Base-by-base conservation (phyloP, 106 monocot species). In the Triglochin maritima region DNA sequence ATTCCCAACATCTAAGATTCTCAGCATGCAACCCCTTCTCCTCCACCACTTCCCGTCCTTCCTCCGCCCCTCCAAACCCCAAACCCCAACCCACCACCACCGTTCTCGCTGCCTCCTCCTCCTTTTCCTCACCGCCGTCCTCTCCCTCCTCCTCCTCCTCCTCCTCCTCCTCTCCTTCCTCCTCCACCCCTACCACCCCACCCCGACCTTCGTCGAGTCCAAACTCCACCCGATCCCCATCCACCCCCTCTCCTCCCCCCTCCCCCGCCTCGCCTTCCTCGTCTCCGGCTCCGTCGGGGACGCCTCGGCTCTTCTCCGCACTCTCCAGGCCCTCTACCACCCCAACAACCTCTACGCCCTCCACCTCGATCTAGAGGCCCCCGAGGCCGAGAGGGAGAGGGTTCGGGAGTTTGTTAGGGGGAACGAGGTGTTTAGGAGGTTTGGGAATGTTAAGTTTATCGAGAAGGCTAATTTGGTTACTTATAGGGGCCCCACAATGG, bases 401-500 rank as follows among this genome's bases (percentile, higher is more conserved):
- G 69, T 85, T n/a, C 57, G 57, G 54, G 60, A 70, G 3, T 85
- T 57, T 58, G 69, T 92, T 6, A 74, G 49, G 13, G 45, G 16
- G 3, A 79, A 85, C 16, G 69, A 71, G 5, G 74, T 89, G 11
- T 78, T 93, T 64, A 14, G 17, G 6, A 41, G 44, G 2, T 66
- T 79, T 2, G 79, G 77, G 13, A 94, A 94, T 49, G 93, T 94
- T 46, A 67, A 60, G 68, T 76, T 94, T 72, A 84, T 89, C 65
- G 62, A 64, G 3, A 83, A 79, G 76, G 86, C 84, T 10, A 89
- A 89, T 45, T 77, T 86, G 50, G 60, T 86, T 42, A 89, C 93
- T 4, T 84, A 94, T 44, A 51, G 84, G 2, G 93, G 89, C 5
- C 93, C 93, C 4, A 94, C 89, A 17, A 89, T 89, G 89, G 94